Percentiles rank a stretch among this genome's conserved stretches.
These are phyloP conservation scores for Neopestalotiopsis clavispora DNA, from an alignment of 2,329 filamentous ascomycete genomes.

Conservation along the genomic window DNA sequence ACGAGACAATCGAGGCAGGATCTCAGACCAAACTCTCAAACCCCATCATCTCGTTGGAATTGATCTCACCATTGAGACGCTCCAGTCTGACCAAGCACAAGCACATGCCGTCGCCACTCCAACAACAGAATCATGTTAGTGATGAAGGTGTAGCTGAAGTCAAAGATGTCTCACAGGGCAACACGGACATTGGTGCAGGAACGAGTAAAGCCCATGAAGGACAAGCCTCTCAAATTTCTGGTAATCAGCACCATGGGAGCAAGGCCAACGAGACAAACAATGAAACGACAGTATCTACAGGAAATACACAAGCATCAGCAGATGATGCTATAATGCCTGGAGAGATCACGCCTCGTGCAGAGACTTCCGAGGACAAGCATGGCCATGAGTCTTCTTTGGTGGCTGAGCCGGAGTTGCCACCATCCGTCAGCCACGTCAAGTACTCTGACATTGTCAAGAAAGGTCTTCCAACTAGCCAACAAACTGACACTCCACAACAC, in stretches of 20 bases:
- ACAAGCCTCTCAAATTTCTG: neutral
- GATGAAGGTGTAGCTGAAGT: neutral
- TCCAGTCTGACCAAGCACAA: constrained; percentile 3
- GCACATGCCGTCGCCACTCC: constrained; percentile 11
- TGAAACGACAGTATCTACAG: neutral
- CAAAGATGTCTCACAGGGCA: too few species aligned
- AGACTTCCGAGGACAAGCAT: neutral
- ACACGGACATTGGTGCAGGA: neutral
- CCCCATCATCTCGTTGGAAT: neutral
- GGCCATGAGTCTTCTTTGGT: neutral
- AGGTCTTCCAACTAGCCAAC: neutral
- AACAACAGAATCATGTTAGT: neutral
- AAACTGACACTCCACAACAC: neutral
- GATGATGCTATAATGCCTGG: neutral
- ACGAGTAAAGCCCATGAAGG: neutral
- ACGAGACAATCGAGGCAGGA: constrained; percentile 5
- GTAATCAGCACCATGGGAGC: too few species aligned
- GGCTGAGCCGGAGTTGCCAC: neutral
- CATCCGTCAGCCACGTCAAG: neutral
- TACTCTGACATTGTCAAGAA: neutral
- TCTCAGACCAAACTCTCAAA: constrained; percentile 2
- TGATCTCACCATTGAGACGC: neutral
- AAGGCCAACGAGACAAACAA: neutral
- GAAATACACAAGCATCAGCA: neutral
- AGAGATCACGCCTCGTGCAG: neutral